Evolutionary conservation across 768 basidiomycete species (phyloP), one percentile per base, ranked within the genome.

Genomic region (Tylopilus rubrobrunneus): DNA sequence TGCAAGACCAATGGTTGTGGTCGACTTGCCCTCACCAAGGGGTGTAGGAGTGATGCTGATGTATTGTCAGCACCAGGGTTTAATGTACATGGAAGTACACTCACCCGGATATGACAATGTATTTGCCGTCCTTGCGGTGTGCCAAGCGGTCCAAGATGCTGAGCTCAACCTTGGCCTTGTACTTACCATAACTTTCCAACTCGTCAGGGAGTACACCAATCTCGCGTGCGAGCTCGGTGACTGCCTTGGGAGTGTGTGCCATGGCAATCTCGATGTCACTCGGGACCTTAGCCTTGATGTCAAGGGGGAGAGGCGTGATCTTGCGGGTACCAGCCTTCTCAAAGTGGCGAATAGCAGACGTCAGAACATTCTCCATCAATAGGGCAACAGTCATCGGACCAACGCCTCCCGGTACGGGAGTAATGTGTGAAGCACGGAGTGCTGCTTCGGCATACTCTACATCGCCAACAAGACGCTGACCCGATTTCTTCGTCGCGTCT

Each of bases 361-460:
- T 75, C 60, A 92, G 74, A 2, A 95, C 96, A 73, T 98, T 99
- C 65, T 85, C 81, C 95, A 99, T 98, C 58, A 99, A 84, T 76
- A 98, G 80, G 21, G 97, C 97, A 53, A 99, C 97, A 14, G 97
- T 99, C 95, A 98, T 97, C n/a, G 97, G 97, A 12, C 97, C 97
- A 49, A 99, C 97, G 53, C 97, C 97, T 70, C 97, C 97, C 0
- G 97, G 97, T 25, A 99, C 97, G 21, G 97, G 97, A 0, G 97
- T 99, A 63, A 99, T 97, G 72, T 87, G 75, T 2, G 91, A 89
- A 2, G 97, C 96, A 54, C 87, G 83, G 43, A 75, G 65, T 25
- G 81, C 73, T n/a, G 92, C 95, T 7, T 87, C 78, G 8, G 78
- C 77, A 65, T 83, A 98, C 57, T 97, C 85, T 47, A 98, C 95